These are phyloP conservation scores for Paratrypanosoma confusum DNA, from an alignment of 208 protist genomes.

Conservation along the genomic window DNA sequence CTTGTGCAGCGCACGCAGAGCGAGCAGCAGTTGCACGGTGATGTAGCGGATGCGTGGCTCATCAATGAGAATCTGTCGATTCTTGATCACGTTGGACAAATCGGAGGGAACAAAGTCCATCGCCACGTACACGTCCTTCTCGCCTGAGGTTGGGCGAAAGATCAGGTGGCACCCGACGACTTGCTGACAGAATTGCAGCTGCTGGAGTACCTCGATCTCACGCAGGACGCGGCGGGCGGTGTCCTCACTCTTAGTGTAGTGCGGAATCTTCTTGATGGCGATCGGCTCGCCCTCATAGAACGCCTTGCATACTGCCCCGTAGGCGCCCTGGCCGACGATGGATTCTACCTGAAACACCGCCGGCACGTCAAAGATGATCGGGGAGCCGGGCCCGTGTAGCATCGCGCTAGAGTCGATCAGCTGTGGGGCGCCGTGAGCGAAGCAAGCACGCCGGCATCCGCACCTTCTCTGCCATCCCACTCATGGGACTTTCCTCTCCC, in stretches of 20 bases:
- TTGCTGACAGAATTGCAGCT: constrained; percentile 82
- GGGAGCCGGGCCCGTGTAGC: too few species aligned
- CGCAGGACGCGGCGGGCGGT: constrained; percentile 72
- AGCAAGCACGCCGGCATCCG: too few species aligned
- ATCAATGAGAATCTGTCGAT: constrained; percentile 54
- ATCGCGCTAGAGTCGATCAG: too few species aligned
- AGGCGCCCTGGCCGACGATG: constrained; percentile 89
- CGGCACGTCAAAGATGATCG: constrained; percentile 81
- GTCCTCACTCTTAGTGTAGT: constrained; percentile 77
- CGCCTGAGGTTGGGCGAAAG: constrained; percentile 70
- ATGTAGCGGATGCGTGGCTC: constrained; percentile 79
- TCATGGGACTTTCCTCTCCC: too few species aligned
- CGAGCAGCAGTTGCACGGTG: constrained; percentile 76
- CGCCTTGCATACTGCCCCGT: constrained; percentile 89
- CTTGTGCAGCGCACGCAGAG: constrained; percentile 78
- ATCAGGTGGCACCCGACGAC: constrained; percentile 77
- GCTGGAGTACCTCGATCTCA: constrained; percentile 78
- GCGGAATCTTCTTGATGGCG: constrained; percentile 86
- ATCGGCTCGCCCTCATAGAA: constrained; percentile 60
- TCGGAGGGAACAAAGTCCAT: constrained; percentile 87
- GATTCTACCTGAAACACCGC: constrained; percentile 77
- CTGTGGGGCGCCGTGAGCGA: too few species aligned
- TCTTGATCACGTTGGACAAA: constrained; percentile 74
- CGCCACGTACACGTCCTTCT: constrained; percentile 90
- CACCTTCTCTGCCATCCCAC: too few species aligned